Base-by-base conservation (phyloP, 257 asterid species). In the Solanum tarijense region DNA sequence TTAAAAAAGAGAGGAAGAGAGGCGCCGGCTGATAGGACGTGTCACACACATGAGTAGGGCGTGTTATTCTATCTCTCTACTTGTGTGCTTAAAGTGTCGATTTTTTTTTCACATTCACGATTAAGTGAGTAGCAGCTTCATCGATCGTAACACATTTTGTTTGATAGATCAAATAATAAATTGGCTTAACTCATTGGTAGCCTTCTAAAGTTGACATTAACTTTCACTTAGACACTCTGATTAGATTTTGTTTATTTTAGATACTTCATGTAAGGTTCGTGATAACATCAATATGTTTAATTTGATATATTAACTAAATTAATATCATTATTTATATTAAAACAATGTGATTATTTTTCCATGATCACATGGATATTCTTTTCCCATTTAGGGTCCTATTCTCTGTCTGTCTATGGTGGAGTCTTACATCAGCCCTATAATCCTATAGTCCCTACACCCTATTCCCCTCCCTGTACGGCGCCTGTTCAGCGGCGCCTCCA, bases 21-120 rank as follows among this genome's bases (percentile, higher is more conserved):
- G 93, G 92, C 96, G 98, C 95, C 96, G 93, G 91, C 92, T 91
- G 95, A 94, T 87, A 86, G 85, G 94, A 94, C 93, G 94, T 93
- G 96, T 92, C 95, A 89, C 73, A 88, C 82, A 46, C 88, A 58
- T 58, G 66, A 65, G 87, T 86, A 83, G 87, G 82, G 86, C 39
- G 85, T 85, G 88, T 89, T 87, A 46, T 27, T 46, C 6, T 3
- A 5, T 79, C 65, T 27, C 38, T 43, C 12, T 8, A 13, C 2
- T 11, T 5, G 20, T 20, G 66, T 21, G 65, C 25, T 20, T 2
- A 18, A 52, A 46, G 55, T 52, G 62, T 6, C 9, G n/a, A 52
- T 52, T 52, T 52, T 52, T 48, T 52, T 52, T 52, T 16, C 23
- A 18, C 3, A 16, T 52, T 46, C 7, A 52, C 0, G 3, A 52